A percentile compares a stretch with the other conserved stretches of the same genome.
Conservation (phyloP, 2,329 filamentous ascomycete species). For the Colletotrichum musicola region DNA sequence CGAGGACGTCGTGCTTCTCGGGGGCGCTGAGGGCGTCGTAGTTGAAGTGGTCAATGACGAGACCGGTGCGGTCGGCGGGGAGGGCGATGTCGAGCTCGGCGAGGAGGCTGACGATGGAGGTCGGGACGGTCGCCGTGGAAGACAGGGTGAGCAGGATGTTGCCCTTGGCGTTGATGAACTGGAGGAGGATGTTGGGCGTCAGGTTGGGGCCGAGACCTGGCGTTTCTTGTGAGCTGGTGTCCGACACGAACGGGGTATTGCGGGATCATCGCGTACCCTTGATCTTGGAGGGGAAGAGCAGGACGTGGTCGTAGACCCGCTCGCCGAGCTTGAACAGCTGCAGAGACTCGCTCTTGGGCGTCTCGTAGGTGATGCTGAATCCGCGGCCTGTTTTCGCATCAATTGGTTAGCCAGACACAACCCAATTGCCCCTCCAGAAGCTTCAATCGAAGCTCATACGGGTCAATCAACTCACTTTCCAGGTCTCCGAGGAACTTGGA, state of each 20-base stretch:
- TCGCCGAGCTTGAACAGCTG: slow-evolving; percentile 88
- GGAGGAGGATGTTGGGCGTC: slow-evolving; percentile 85
- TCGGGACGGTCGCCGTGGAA: slow-evolving; percentile 76
- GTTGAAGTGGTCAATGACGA: slow-evolving; percentile 96
- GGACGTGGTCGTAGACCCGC: slow-evolving; percentile 88
- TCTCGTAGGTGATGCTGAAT: slow-evolving; percentile 84
- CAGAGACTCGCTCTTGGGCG: slow-evolving; percentile 83
- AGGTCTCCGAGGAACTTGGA: slow-evolving; percentile 84
- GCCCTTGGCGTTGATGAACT: slow-evolving; percentile 92
- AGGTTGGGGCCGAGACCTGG: slow-evolving; percentile 87
- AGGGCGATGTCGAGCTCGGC: slow-evolving; percentile 90
- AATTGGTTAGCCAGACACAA: slow-evolving; percentile 43
- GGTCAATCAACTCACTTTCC: slow-evolving; percentile 64
- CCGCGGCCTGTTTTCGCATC: slow-evolving; percentile 74
- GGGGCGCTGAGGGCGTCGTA: slow-evolving; percentile 82
- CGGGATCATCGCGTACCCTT: slow-evolving; percentile 74
- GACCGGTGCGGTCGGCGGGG: slow-evolving; percentile 85
- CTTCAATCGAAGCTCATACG: not conserved
- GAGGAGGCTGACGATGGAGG: slow-evolving; percentile 81
- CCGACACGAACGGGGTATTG: not conserved
- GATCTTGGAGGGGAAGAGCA: slow-evolving; percentile 88
- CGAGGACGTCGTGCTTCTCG: slow-evolving; percentile 89
- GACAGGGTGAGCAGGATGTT: slow-evolving; percentile 92
- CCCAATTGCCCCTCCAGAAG: slow-evolving; percentile 10
- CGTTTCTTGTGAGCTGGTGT: slow-evolving; percentile 6